These are phyloP conservation scores for Fraxinus ornus DNA, from an alignment of 305 asterid species.

Conservation along the genomic window DNA sequence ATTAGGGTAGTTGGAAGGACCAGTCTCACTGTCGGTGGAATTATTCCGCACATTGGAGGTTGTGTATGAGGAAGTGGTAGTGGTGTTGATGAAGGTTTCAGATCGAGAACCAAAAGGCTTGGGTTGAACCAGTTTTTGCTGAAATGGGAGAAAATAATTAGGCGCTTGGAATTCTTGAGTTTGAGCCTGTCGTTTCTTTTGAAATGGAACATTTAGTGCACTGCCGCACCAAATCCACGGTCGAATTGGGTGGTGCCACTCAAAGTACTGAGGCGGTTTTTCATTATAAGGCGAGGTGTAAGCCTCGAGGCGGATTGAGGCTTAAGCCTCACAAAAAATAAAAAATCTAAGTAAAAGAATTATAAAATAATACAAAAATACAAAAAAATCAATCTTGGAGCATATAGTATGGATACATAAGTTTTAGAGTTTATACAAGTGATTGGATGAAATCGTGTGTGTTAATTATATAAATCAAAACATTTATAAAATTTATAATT, in stretches of 20 bases:
- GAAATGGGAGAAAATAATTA: conserved; percentile 20
- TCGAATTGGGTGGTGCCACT: conserved; percentile 26
- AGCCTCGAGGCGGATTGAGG: no score
- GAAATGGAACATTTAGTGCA: conserved; percentile 24
- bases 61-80: conserved; percentile 21
- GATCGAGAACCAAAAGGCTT: conserved; percentile 34
- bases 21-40: conserved; percentile 17
- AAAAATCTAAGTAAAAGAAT: no score
- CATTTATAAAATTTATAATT: no score
- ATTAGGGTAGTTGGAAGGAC: conserved; percentile 36
- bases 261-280: no score
- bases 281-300: no score
- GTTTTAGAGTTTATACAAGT: no score
- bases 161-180: conserved; percentile 29
- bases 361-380: no score
- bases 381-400: no score
- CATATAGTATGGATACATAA: no score
- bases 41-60: conserved; percentile 28
- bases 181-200: conserved; percentile 6
- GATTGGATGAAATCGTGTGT: no score
- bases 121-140: conserved; percentile 20
- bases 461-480: no score
- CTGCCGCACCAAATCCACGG: conserved; percentile 26
- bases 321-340: no score
- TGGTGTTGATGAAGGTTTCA: conserved; percentile 26